Evolutionary conservation across 495 filamentous ascomycete species (phyloP).

Genomic region (Bacidia rubella): DNA sequence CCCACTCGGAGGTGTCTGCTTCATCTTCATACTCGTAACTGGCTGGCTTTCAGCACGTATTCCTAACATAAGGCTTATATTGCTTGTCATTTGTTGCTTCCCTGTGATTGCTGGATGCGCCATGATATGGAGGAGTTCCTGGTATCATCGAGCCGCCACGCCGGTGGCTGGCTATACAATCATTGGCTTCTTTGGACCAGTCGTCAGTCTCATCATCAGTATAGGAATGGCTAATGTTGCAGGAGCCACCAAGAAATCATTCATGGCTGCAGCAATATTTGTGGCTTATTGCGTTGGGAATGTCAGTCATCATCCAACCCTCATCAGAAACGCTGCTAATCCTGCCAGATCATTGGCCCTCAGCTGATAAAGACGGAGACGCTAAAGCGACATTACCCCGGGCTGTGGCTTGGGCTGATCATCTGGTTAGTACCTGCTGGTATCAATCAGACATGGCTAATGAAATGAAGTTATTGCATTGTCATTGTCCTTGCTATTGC

Average conservation of each 20-base stretch:
- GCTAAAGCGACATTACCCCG: slow-evolving; percentile 50
- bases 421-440: slow-evolving; percentile 43
- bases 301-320: slow-evolving; percentile 4
- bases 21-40: slow-evolving; percentile 50
- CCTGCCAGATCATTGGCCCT: slow-evolving; percentile 47
- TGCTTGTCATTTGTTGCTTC: slow-evolving; percentile 49
- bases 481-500: slow-evolving; percentile 40
- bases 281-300: slow-evolving; percentile 63
- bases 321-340: neutral
- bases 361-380: slow-evolving; percentile 51
- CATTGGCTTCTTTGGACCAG: slow-evolving; percentile 56
- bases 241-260: slow-evolving; percentile 64
- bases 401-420: slow-evolving; percentile 55
- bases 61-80: slow-evolving; percentile 50
- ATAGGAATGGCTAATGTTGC: slow-evolving; percentile 61
- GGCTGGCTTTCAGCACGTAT: slow-evolving; percentile 46
- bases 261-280: slow-evolving; percentile 59
- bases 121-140: slow-evolving; percentile 60
- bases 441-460: neutral
- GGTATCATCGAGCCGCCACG: slow-evolving; percentile 46
- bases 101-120: slow-evolving; percentile 60
- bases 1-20: slow-evolving; percentile 49
- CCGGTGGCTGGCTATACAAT: slow-evolving; percentile 57
- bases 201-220: slow-evolving; percentile 51
- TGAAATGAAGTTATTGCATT: slow-evolving; percentile 45